Evolutionary conservation across 208 protist species (phyloP).

Genomic region (Crithidia mellificae): DNA sequence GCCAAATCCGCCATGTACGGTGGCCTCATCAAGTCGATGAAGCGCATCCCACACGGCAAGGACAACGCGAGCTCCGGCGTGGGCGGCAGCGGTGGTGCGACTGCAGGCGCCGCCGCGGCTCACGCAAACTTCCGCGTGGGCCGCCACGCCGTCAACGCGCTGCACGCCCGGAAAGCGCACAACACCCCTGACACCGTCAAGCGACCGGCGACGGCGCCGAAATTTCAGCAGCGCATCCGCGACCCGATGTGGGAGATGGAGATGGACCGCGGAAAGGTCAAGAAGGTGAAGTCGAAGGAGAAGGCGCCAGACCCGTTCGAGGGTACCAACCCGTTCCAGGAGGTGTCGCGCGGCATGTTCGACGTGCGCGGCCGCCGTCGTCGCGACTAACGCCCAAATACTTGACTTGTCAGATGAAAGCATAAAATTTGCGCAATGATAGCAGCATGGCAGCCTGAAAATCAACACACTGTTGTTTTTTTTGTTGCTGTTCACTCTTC

Average conservation of each 20-base stretch:
- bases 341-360: slow-evolving; percentile 41
- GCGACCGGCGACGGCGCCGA: slow-evolving; percentile 48
- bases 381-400: slow-evolving; percentile 15
- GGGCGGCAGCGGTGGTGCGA: background rate
- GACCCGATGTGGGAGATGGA: slow-evolving; percentile 84
- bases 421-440: background rate
- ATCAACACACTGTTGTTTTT: background rate
- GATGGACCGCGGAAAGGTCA: slow-evolving; percentile 85
- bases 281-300: slow-evolving; percentile 71
- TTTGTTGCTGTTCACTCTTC: too few relatives aligned
- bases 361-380: slow-evolving; percentile 42
- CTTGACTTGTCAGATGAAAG: too few relatives aligned
- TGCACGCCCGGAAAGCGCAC: slow-evolving; percentile 37
- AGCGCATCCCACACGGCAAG: slow-evolving; percentile 14
- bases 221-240: slow-evolving; percentile 78
- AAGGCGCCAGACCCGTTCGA: slow-evolving; percentile 25
- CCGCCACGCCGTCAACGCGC: slow-evolving; percentile 40
- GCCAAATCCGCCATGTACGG: slow-evolving; percentile 38
- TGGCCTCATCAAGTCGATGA: slow-evolving; percentile 60
- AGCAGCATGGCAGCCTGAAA: background rate
- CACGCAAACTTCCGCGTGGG: slow-evolving; percentile 31
- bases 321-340: slow-evolving; percentile 56
- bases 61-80: too few relatives aligned
- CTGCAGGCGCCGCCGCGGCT: background rate
- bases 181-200: slow-evolving; percentile 48